These are phyloP conservation scores for Diaporthe citriasiana DNA, from an alignment of 2,329 filamentous ascomycete genomes.

Conservation along the genomic window DNA sequence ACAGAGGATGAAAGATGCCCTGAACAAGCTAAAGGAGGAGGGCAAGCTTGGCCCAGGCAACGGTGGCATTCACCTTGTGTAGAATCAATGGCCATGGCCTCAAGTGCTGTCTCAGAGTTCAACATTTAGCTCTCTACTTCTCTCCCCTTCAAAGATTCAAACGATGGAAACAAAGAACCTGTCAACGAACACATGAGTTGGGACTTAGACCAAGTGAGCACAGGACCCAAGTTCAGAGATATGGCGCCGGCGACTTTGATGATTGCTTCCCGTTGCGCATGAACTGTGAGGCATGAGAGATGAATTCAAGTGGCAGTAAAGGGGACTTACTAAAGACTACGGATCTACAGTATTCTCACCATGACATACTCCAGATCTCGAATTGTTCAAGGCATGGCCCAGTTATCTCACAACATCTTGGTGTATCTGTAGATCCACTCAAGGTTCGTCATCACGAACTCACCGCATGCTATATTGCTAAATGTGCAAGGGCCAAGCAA, in stretches of 20 bases:
- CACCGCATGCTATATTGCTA: neutral
- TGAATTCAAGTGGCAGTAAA: neutral
- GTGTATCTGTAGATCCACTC: neutral
- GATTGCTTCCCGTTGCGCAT: neutral
- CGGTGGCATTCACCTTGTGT: slow-evolving; percentile 12
- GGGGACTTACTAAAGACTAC: neutral
- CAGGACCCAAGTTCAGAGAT: neutral
- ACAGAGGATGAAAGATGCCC: slow-evolving; percentile 46
- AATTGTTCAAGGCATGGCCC: too few species aligned
- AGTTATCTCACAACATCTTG: neutral
- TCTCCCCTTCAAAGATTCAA: neutral
- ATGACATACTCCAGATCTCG: neutral
- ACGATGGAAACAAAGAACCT: neutral
- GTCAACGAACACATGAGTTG: neutral
- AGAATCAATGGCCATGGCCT: neutral
- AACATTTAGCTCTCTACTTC: neutral
- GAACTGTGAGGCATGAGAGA: neutral
- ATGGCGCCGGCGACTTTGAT: neutral
- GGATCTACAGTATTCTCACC: neutral
- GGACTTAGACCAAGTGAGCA: neutral
- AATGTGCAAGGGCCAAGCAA: too few species aligned
- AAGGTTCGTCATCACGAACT: neutral
- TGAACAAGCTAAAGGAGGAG: slow-evolving; percentile 44
- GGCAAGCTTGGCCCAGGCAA: slow-evolving; percentile 44
- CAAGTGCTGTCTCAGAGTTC: neutral